Evolutionary conservation across 2,329 filamentous ascomycete genomes (phyloP), one percentile per base, ranked within the genome.

Genomic region (Rutstroemia sp.): DNA sequence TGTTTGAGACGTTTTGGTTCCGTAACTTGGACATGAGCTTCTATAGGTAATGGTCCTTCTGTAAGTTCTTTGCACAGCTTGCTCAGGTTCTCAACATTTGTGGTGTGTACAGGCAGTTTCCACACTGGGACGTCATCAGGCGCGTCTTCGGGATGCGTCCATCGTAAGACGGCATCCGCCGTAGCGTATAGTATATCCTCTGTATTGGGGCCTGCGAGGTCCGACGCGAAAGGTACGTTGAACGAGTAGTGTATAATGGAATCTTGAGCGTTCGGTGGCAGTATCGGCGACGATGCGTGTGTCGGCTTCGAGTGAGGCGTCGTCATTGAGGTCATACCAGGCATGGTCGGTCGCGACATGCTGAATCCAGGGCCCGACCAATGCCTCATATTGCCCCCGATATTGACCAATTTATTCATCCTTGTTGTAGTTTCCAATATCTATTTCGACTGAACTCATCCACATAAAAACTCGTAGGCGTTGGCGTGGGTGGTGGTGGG

Each of bases 141-240:
- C 54, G 89, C 88, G 65, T 89, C 90, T 70, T 90, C 88, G 61
- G 92, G 88, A 72, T 96, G 92, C 51, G 90, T 94, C 94, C 94
- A 99, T 71, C 90, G 85, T 63, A 92, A 82, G 62, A 95, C 85
- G 59, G 92, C 92, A 65, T 90, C 88, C 57, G 85, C 83, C 62
- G 89, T 96, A 62, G 92, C 91, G 74, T 96, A 92, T 59, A 97
- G 82, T 67, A 99, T 90, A 73, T 97, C 92, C 72, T 96, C 91
- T 64, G 88, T 88, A 68, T 97, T 91, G 62, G 94, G 94, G 37
- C 94, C 94, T 61, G 89, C 83, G 60, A 99, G 84, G 67, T 92
- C 92, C 62, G 90, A 95, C 65, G 91, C 86, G 74, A 97, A 96
- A 59, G 94, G 94, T 49, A 99, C 88, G 71, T 96, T 97, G 84